Percentiles rank a stretch among this genome's conserved stretches.
Evolutionary conservation across 768 basidiomycete species (phyloP).

Genomic region (Boletus sp.): DNA sequence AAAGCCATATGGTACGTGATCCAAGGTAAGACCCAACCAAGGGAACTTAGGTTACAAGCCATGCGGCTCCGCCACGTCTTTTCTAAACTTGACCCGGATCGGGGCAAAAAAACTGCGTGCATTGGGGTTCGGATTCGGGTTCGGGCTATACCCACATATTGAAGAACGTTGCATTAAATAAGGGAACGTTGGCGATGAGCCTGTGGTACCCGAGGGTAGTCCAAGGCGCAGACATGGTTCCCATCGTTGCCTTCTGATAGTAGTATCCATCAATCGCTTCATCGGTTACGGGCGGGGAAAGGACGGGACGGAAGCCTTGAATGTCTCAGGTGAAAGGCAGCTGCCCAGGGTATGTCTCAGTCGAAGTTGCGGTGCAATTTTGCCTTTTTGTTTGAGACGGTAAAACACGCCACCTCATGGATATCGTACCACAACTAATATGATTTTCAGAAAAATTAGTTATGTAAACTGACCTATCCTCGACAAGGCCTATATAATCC

Average conservation of each 20-base stretch:
- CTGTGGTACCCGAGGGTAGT: not conserved
- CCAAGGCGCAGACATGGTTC: not conserved
- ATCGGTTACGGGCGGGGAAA: too few species aligned
- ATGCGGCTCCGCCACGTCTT: not conserved
- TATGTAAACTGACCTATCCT: slow-evolving; percentile 23
- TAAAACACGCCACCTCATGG: slow-evolving; percentile 27
- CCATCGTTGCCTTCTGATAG: not conserved
- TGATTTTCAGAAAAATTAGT: slow-evolving; percentile 18
- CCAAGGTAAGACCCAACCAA: not conserved
- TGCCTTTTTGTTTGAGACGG: not conserved
- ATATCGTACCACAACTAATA: slow-evolving; percentile 30
- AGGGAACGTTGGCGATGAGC: not conserved
- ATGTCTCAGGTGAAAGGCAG: slow-evolving; percentile 2
- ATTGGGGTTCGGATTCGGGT: not conserved
- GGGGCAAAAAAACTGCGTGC: too few species aligned
- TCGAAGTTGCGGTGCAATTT: not conserved
- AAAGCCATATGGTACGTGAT: not conserved
- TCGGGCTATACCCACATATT: not conserved
- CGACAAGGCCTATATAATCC: slow-evolving; percentile 23
- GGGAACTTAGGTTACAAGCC: too few species aligned
- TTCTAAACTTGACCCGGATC: not conserved
- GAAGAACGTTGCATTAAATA: not conserved
- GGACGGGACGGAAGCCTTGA: not conserved
- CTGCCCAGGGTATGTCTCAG: too few species aligned
- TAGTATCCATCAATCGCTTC: too few species aligned